A percentile compares a stretch with the other conserved stretches of the same genome.
phyloP scores from a whole-genome alignment of 352 stramenopile species.

The Globisporangium yorkense region DNA sequence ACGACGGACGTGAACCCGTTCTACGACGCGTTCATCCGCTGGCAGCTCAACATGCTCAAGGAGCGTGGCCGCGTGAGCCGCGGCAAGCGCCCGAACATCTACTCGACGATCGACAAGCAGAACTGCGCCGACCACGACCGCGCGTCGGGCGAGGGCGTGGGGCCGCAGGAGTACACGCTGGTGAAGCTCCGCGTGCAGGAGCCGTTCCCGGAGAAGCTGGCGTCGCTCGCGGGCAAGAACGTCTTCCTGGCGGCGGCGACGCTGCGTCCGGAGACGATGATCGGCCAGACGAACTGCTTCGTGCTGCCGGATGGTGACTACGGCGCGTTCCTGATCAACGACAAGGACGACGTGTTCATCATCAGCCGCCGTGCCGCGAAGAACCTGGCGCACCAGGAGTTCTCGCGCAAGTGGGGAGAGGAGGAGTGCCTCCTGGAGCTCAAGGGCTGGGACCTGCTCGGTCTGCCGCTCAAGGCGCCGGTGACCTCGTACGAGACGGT shows the following conservation, averaged over 20 bases:
- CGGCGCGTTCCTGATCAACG: conserved; percentile 95
- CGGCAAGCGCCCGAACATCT: conserved; percentile 98
- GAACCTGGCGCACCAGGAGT: conserved; percentile 95
- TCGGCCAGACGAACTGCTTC: conserved; percentile 99
- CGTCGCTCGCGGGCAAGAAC: conserved; percentile 76
- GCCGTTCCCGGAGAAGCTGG: conserved; percentile 72
- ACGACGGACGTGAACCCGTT: conserved; percentile 99
- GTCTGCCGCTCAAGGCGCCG: conserved; percentile 93
- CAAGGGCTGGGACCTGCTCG: conserved; percentile 96
- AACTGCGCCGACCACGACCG: conserved; percentile 99
- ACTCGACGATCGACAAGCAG: conserved; percentile 97
- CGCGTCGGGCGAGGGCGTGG: conserved; percentile 96
- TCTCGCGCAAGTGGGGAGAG: conserved; percentile 84
- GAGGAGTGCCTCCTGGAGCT: conserved; percentile 88
- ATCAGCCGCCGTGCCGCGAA: conserved; percentile 91
- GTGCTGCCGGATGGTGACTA: conserved; percentile 98
- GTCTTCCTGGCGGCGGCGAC: conserved; percentile 98
- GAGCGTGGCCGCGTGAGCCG: conserved; percentile 85
- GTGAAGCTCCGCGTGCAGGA: conserved; percentile 95
- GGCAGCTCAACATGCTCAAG: conserved; percentile 98
- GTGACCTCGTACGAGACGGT: conserved; percentile 97
- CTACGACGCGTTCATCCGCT: conserved; percentile 99
- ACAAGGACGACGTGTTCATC: conserved; percentile 93
- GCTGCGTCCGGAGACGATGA: conserved; percentile 99
- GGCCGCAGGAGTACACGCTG: conserved; percentile 98